Conservation (phyloP, 345 rosid species). For the Gossypioides kirkii region DNA sequence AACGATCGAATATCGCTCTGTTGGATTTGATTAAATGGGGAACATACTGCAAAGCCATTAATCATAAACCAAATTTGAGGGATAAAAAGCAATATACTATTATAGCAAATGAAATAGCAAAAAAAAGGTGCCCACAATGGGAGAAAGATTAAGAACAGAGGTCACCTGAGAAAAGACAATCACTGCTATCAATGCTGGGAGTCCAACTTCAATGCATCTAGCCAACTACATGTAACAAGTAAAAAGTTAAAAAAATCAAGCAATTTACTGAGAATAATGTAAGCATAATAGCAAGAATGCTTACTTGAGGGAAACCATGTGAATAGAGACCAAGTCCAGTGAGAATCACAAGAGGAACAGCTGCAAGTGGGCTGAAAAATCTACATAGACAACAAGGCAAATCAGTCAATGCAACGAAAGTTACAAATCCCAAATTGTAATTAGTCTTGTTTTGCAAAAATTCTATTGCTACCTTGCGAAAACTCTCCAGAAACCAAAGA, state of each 20-base stretch:
- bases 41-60: slow-evolving; percentile 45
- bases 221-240: slow-evolving; percentile 47
- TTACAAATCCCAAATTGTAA: not conserved
- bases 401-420: not conserved
- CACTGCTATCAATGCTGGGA: slow-evolving; percentile 64
- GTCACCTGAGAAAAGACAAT: slow-evolving; percentile 73
- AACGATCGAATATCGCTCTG: slow-evolving; percentile 38
- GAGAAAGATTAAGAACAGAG: not conserved
- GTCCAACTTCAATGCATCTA: slow-evolving; percentile 72
- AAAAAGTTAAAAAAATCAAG: not conserved
- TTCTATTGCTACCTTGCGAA: slow-evolving; percentile 41
- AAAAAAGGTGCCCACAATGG: not conserved
- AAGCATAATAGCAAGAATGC: not conserved
- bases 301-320: slow-evolving; percentile 73
- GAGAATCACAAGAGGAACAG: slow-evolving; percentile 75
- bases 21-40: slow-evolving; percentile 49
- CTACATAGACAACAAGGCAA: slow-evolving; percentile 33
- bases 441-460: not conserved
- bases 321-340: slow-evolving; percentile 73
- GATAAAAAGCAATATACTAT: no score
- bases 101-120: not conserved
- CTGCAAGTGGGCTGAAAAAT: slow-evolving; percentile 77
- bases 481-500: slow-evolving; percentile 81
- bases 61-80: not conserved
- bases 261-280: not conserved